These are phyloP conservation scores for Cylindrotheca fusiformis DNA, from an alignment of 108 stramenopile species.

Conservation along the genomic window DNA sequence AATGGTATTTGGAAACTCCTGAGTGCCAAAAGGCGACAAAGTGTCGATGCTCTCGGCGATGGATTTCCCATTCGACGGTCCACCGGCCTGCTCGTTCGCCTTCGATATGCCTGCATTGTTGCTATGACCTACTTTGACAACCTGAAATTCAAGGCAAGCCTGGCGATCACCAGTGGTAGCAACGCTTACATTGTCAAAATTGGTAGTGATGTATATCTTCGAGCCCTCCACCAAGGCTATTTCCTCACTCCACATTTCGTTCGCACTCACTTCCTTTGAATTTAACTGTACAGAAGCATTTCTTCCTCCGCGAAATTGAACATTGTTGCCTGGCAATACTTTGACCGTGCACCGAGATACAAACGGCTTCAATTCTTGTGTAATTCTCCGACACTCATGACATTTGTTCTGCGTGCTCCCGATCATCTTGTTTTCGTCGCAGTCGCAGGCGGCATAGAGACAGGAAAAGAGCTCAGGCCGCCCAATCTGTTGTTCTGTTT, in stretches of 20 bases:
- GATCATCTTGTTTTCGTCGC: conserved; percentile 5
- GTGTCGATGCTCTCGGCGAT: too few relatives aligned
- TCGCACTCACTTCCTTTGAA: background rate
- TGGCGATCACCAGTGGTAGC: too few relatives aligned
- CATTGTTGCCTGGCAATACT: background rate
- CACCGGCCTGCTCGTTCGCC: too few relatives aligned
- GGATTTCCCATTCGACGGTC: too few relatives aligned
- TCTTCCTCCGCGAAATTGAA: conserved; percentile 3
- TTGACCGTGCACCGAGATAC: background rate
- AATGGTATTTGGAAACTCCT: too few relatives aligned
- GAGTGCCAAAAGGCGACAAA: too few relatives aligned
- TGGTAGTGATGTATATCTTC: background rate
- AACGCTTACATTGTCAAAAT: background rate
- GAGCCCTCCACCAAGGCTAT: background rate
- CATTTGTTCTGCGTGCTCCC: conserved; percentile 2
- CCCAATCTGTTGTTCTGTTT: background rate
- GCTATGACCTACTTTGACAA: too few relatives aligned
- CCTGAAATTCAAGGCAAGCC: too few relatives aligned
- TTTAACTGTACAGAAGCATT: background rate
- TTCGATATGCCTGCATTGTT: too few relatives aligned
- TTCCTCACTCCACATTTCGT: background rate
- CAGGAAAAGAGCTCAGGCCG: conserved; percentile 4
- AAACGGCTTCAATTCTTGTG: background rate
- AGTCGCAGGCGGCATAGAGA: conserved; percentile 5
- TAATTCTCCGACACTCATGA: background rate